phyloP scores from a whole-genome alignment of 2,329 filamentous ascomycete species.

The Xylaria sp. region DNA sequence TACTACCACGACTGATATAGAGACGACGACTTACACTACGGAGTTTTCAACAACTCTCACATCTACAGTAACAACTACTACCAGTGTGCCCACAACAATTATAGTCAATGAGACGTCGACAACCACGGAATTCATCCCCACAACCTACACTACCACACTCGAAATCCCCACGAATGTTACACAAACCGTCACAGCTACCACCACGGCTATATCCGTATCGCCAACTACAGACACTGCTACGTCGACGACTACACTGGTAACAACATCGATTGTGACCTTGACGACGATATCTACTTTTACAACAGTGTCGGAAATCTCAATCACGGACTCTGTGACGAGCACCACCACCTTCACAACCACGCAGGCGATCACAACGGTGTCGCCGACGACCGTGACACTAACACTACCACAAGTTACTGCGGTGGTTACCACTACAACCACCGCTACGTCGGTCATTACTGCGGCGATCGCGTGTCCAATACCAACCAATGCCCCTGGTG shows the following conservation, averaged over 20 bases:
- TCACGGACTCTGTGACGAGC: constrained; percentile 49
- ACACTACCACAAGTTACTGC: constrained; percentile 35
- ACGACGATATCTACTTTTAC: constrained; percentile 46
- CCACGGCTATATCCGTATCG: constrained; percentile 35
- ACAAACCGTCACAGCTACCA: constrained; percentile 20
- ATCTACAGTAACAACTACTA: constrained; percentile 39
- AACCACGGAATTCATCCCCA: constrained; percentile 42
- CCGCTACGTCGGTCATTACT: constrained; percentile 43
- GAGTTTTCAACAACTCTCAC: constrained; percentile 42
- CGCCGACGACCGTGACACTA: constrained; percentile 41
- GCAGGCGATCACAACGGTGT: constrained; percentile 42
- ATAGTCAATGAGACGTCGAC: constrained; percentile 39
- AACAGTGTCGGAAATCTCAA: constrained; percentile 44
- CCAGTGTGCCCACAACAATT: constrained; percentile 43
- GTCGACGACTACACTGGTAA: constrained; percentile 45
- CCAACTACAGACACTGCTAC: constrained; percentile 41
- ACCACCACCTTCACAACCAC: constrained; percentile 49
- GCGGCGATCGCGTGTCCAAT: constrained; percentile 57
- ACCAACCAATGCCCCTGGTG: constrained; percentile 54
- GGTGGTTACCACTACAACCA: constrained; percentile 42
- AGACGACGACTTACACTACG: constrained; percentile 42
- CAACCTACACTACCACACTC: constrained; percentile 41
- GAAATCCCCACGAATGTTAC: constrained; percentile 40
- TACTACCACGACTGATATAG: constrained; percentile 18
- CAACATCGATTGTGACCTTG: constrained; percentile 45